Percentiles rank a stretch among this genome's conserved stretches.
Conservation (phyloP, 495 filamentous ascomycete genomes). For the Tetracladium setigerum region DNA sequence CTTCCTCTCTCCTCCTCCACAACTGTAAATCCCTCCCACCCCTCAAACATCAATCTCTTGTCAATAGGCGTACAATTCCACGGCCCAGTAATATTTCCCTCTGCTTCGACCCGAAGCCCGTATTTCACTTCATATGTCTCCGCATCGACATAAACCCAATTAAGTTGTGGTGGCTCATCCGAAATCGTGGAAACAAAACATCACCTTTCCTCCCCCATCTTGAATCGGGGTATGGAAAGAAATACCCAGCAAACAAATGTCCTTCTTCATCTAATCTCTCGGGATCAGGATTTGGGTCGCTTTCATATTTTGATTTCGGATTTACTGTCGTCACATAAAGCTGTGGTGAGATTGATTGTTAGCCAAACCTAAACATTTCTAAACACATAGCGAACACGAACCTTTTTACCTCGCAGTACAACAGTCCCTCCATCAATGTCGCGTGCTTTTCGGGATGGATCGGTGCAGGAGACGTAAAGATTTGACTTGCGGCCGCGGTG, state of each 20-base stretch:
- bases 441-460: constrained; percentile 29
- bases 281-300: constrained; percentile 28
- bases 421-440: constrained; percentile 36
- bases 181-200: constrained; percentile 48
- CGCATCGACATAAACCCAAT: constrained; percentile 58
- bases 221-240: constrained; percentile 51
- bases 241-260: constrained; percentile 52
- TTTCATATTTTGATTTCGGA: constrained; percentile 24
- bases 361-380: neutral
- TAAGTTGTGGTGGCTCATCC: constrained; percentile 53
- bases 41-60: constrained; percentile 43
- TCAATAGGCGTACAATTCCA: constrained; percentile 52
- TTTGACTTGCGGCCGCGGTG: constrained; percentile 43
- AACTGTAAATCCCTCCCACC: constrained; percentile 43
- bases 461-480: constrained; percentile 36
- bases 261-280: constrained; percentile 28
- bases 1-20: constrained; percentile 28
- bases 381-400: constrained; percentile 6
- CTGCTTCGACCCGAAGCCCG: constrained; percentile 35
- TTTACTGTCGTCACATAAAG: constrained; percentile 18
- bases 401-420: constrained; percentile 37
- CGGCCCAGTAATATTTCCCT: constrained; percentile 43
- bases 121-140: constrained; percentile 47
- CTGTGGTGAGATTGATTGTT: constrained; percentile 1
- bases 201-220: constrained; percentile 31